Percentiles rank a stretch among this genome's conserved stretches.
Conservation (phyloP, 2,329 filamentous ascomycete species). For the Tolypocladium cylindrosporum region DNA sequence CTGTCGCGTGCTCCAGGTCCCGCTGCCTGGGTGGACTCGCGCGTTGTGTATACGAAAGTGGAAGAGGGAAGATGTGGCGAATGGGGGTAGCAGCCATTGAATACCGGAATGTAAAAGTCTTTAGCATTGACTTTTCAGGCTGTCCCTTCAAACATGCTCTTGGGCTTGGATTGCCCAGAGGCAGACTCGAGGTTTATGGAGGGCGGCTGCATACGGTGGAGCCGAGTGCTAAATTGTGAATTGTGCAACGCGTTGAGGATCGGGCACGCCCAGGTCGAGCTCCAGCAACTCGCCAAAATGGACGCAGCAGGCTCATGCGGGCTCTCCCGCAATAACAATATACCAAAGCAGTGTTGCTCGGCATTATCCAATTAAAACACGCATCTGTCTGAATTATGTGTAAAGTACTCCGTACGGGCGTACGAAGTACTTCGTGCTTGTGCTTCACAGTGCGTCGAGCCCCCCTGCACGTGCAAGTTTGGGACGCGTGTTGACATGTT, state of each 20-base stretch:
- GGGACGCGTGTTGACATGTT: slow-evolving; percentile 25
- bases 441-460: neutral
- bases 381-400: neutral
- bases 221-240: neutral
- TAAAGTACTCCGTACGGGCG: neutral
- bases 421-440: too few relatives aligned
- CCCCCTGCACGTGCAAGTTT: slow-evolving; percentile 10
- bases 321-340: neutral
- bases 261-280: neutral
- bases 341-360: neutral
- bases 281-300: neutral
- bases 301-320: neutral
- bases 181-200: neutral
- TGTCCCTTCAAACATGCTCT: neutral
- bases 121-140: neutral
- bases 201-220: neutral
- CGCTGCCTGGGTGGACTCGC: neutral
- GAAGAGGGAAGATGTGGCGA: neutral
- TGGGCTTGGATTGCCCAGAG: neutral
- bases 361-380: neutral
- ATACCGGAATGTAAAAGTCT: neutral
- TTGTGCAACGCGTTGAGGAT: neutral
- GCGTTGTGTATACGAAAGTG: neutral
- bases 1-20: neutral
- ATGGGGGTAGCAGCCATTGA: neutral